Conservation (phyloP, 2,329 filamentous ascomycete species). For the Alternaria postmessia region DNA sequence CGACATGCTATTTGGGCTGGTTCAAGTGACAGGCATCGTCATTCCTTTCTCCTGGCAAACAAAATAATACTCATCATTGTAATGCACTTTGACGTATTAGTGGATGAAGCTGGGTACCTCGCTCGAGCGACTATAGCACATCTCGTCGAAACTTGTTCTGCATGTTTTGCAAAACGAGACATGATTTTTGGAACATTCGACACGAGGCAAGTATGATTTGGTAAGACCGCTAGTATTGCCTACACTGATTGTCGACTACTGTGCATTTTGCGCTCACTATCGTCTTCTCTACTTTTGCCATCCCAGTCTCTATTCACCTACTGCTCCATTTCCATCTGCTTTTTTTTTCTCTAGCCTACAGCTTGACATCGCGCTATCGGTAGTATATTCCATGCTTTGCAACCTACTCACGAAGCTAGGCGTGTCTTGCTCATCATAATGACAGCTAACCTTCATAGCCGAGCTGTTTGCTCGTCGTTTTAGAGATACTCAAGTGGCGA, state of each 20-base stretch:
- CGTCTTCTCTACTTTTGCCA: background rate
- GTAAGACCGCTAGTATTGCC: background rate
- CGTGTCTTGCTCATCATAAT: background rate
- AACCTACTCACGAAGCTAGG: background rate
- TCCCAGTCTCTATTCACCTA: background rate
- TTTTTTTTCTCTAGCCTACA: background rate
- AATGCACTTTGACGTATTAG: background rate
- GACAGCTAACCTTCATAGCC: background rate
- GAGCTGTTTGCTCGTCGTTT: background rate
- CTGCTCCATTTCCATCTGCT: background rate
- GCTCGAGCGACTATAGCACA: background rate
- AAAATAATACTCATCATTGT: background rate
- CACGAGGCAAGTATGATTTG: background rate
- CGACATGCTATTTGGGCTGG: background rate
- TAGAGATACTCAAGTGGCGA: background rate
- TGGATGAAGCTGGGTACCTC: background rate
- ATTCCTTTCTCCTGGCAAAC: background rate
- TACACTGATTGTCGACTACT: background rate
- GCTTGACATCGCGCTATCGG: background rate
- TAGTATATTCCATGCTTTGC: background rate
- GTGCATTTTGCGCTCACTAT: background rate
- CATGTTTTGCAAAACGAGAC: background rate
- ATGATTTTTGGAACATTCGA: background rate
- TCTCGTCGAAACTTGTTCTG: background rate
- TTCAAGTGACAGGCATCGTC: background rate